Conservation (phyloP, 768 basidiomycete species). For the Cystobasidium ongulense region DNA sequence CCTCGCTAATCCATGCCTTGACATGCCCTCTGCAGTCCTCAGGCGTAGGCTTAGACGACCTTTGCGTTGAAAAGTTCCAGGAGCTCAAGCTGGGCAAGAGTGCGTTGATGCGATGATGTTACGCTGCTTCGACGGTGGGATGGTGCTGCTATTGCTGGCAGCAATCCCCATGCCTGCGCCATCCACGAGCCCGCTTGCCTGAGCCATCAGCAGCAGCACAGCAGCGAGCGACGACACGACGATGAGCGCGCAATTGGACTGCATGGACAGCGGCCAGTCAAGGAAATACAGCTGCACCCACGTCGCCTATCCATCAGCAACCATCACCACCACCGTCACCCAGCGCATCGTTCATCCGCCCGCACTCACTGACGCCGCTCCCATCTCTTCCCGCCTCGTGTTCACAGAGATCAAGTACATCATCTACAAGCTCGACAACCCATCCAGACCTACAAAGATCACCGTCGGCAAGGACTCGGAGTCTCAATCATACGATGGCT, state of each 20-base stretch:
- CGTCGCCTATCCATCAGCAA: neutral
- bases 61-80: slow-evolving; percentile 59
- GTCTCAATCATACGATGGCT: slow-evolving; percentile 58
- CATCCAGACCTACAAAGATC: slow-evolving; percentile 59
- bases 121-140: neutral
- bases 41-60: slow-evolving; percentile 56
- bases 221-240: neutral
- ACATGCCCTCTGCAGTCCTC: slow-evolving; percentile 50
- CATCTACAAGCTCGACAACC: slow-evolving; percentile 60
- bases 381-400: neutral
- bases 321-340: neutral
- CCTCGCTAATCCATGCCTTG: neutral
- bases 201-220: neutral
- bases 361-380: neutral
- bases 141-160: neutral
- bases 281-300: neutral
- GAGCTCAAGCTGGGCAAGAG: slow-evolving; percentile 64
- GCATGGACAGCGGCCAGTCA: neutral
- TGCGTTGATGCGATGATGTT: slow-evolving; percentile 18
- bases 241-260: neutral
- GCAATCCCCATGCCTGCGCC: neutral
- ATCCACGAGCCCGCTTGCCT: neutral
- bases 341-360: neutral
- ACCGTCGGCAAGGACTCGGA: slow-evolving; percentile 61
- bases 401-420: slow-evolving; percentile 63